Conservation (phyloP, 352 stramenopile genomes). For the Phytophthora tubulina region DNA sequence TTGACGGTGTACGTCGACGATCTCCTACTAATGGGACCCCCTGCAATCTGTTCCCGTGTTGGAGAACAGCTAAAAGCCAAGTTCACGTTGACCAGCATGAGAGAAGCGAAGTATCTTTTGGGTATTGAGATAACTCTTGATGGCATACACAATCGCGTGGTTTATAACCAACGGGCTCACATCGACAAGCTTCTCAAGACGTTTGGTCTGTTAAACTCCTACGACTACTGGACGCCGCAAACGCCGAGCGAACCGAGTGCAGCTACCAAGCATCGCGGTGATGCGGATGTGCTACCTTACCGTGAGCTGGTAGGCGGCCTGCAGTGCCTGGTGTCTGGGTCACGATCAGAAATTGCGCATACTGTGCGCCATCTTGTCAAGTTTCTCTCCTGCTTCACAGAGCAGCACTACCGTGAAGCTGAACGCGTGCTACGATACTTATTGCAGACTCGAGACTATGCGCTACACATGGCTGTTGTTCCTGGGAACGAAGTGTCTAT, state of each 20-base stretch:
- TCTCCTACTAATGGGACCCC: slow-evolving; percentile 14
- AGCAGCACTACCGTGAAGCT: slow-evolving; percentile 8
- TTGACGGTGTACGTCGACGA: slow-evolving; percentile 26
- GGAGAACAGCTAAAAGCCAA: not conserved
- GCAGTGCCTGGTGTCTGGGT: slow-evolving; percentile 22
- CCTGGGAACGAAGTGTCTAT: not conserved
- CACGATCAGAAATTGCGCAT: slow-evolving; percentile 25
- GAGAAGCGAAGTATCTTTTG: slow-evolving; percentile 17
- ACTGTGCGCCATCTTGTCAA: slow-evolving; percentile 19
- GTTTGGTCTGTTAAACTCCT: not conserved
- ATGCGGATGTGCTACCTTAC: slow-evolving; percentile 3
- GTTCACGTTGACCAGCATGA: slow-evolving; percentile 35
- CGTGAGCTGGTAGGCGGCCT: slow-evolving; percentile 7
- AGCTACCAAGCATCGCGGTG: not conserved
- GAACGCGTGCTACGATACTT: slow-evolving; percentile 11
- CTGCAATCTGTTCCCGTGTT: not conserved
- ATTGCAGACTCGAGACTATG: slow-evolving; percentile 8
- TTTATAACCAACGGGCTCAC: slow-evolving; percentile 8
- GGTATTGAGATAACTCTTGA: slow-evolving; percentile 19
- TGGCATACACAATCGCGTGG: slow-evolving; percentile 1
- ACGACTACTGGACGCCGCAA: slow-evolving; percentile 10
- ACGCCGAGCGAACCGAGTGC: slow-evolving; percentile 5
- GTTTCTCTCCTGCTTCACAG: slow-evolving; percentile 6
- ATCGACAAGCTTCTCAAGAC: slow-evolving; percentile 15
- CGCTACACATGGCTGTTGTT: slow-evolving; percentile 4